Evolutionary conservation across 139 green algal species (phyloP).

Genomic region (Yamagishiella unicocca): DNA sequence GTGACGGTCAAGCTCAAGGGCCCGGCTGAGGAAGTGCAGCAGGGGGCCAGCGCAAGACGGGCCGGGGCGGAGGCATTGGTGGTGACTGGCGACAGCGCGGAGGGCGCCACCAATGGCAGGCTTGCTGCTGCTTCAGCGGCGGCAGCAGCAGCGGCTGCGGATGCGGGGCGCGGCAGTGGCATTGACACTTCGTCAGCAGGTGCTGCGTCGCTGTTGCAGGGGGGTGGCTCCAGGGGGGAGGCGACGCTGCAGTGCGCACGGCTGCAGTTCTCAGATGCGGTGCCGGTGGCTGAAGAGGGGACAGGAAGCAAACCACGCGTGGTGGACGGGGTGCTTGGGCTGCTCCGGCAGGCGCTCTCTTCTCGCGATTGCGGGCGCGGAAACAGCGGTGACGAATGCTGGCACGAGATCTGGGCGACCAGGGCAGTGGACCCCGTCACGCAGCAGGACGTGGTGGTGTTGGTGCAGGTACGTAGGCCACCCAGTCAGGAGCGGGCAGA

Average conservation of each 20-base stretch:
- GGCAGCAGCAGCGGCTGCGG: not conserved
- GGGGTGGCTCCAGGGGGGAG: not conserved
- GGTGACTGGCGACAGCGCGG: too few species aligned
- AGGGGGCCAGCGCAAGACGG: too few species aligned
- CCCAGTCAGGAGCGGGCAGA: too few species aligned
- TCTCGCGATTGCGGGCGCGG: not conserved
- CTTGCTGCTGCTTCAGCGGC: not conserved
- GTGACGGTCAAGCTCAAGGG: too few species aligned
- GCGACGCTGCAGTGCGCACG: not conserved
- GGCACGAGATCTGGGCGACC: slow-evolving; percentile 35
- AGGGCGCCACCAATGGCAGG: too few species aligned
- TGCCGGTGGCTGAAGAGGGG: not conserved
- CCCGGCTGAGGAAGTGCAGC: too few species aligned
- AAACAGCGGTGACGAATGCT: slow-evolving; percentile 18
- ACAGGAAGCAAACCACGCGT: too few species aligned
- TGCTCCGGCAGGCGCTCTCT: slow-evolving; percentile 2
- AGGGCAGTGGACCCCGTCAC: not conserved
- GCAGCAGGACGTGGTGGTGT: not conserved
- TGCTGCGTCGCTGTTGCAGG: too few species aligned
- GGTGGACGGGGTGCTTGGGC: not conserved
- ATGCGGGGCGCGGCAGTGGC: too few species aligned
- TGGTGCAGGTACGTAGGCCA: slow-evolving; percentile 16
- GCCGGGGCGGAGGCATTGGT: too few species aligned
- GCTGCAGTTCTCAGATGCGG: not conserved
- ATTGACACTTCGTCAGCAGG: too few species aligned